Evolutionary conservation across 139 green algal genomes (phyloP).

Genomic region (Coccomyxa sp.): DNA sequence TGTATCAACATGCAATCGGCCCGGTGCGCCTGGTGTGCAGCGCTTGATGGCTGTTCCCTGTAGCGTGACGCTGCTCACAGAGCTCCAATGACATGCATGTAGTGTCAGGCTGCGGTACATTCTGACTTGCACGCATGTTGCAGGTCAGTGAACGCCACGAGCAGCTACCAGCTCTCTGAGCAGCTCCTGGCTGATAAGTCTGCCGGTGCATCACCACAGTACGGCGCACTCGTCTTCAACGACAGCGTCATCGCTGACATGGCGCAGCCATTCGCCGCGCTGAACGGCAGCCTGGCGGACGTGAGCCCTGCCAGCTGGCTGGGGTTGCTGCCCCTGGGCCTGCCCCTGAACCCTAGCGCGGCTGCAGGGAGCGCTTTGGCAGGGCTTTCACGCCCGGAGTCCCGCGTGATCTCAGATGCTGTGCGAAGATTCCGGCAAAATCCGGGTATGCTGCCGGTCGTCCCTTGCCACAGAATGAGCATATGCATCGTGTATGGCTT

Average conservation of each 20-base stretch:
- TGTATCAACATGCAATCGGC: too few relatives aligned
- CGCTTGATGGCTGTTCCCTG: too few relatives aligned
- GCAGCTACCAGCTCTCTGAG: constrained; percentile 1
- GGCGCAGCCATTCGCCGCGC: neutral
- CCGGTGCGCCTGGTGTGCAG: too few relatives aligned
- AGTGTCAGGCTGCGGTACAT: too few relatives aligned
- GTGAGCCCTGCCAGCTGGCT: neutral
- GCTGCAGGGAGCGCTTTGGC: neutral
- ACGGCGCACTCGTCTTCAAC: constrained; percentile 17
- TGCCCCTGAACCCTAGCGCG: neutral
- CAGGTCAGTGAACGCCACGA: neutral
- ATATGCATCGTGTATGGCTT: too few relatives aligned
- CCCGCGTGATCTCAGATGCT: neutral
- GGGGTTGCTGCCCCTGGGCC: neutral
- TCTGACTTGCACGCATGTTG: too few relatives aligned
- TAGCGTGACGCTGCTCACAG: too few relatives aligned
- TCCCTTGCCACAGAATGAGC: too few relatives aligned
- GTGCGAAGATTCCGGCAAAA: neutral
- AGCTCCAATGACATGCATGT: too few relatives aligned
- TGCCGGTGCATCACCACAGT: constrained; percentile 10
- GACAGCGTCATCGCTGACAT: neutral
- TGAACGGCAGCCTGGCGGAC: neutral
- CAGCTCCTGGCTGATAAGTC: neutral
- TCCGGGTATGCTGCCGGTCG: too few relatives aligned
- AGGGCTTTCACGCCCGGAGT: neutral